phyloP scores from a whole-genome alignment of 345 rosid genomes.

The Syzygium aqueum region DNA sequence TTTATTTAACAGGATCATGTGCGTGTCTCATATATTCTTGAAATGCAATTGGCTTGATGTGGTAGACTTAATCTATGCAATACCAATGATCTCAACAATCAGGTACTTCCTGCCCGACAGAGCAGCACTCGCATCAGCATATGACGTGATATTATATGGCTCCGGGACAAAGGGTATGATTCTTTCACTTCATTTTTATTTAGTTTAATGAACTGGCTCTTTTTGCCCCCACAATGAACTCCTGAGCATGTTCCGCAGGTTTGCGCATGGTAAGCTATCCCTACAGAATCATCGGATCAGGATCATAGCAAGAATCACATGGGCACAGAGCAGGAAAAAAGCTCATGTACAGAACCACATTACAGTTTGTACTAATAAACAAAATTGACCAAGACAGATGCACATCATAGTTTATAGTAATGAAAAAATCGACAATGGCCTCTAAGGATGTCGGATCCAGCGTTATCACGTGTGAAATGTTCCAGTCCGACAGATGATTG shows the following conservation, averaged over 20 bases:
- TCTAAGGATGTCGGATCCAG: background rate
- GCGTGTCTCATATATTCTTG: background rate
- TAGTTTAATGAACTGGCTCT: background rate
- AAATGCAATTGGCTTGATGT: background rate
- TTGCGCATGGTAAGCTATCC: background rate
- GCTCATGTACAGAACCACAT: background rate
- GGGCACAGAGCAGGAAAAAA: background rate
- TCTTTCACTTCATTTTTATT: background rate
- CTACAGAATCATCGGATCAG: background rate
- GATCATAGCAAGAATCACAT: background rate
- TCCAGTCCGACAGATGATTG: background rate
- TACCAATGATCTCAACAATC: background rate
- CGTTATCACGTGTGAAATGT: background rate
- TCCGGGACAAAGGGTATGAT: background rate
- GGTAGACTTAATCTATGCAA: background rate
- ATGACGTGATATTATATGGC: background rate
- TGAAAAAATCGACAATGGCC: background rate
- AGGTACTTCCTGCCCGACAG: background rate
- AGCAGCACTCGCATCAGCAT: background rate
- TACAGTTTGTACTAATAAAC: background rate
- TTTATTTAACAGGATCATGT: background rate
- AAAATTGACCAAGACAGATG: background rate
- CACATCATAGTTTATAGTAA: background rate
- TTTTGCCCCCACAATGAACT: background rate
- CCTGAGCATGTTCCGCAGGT: background rate